Percentiles rank a stretch among this genome's conserved stretches.
These are phyloP conservation scores for Plasmodium fragile DNA, from an alignment of 169 alveolate genomes.

Conservation along the genomic window DNA sequence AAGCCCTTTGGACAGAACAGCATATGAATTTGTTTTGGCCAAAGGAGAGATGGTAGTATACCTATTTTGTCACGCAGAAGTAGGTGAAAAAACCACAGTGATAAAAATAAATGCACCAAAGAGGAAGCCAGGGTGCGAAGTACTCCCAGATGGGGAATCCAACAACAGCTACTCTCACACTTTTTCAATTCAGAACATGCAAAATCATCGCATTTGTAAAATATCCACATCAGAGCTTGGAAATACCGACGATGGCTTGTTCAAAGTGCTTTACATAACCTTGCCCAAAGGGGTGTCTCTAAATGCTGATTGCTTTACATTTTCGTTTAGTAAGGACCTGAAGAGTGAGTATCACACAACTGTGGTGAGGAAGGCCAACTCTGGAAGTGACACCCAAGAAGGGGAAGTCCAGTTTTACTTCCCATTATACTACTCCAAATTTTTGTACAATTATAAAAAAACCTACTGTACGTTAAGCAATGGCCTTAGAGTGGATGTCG, in stretches of 20 bases:
- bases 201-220: background rate
- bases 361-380: background rate
- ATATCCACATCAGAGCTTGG: slow-evolving; percentile 3
- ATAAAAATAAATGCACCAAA: slow-evolving; percentile 16
- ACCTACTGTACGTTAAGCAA: background rate
- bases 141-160: background rate
- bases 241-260: slow-evolving; percentile 5
- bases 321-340: background rate
- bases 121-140: slow-evolving; percentile 26
- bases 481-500: background rate
- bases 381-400: background rate
- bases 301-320: background rate
- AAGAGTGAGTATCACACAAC: background rate
- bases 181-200: background rate
- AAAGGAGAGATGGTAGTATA: background rate
- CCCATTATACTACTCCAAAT: slow-evolving; percentile 3
- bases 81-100: background rate
- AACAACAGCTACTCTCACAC: slow-evolving; percentile 26
- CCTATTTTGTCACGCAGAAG: background rate
- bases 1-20: background rate
- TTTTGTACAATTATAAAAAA: background rate
- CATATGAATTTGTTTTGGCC: background rate
- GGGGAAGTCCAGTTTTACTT: slow-evolving; percentile 11
- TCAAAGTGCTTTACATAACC: slow-evolving; percentile 7
- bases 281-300: slow-evolving; percentile 4